Evolutionary conservation across 129 eudicot species (phyloP).

Genomic region (Tagetes patula): DNA sequence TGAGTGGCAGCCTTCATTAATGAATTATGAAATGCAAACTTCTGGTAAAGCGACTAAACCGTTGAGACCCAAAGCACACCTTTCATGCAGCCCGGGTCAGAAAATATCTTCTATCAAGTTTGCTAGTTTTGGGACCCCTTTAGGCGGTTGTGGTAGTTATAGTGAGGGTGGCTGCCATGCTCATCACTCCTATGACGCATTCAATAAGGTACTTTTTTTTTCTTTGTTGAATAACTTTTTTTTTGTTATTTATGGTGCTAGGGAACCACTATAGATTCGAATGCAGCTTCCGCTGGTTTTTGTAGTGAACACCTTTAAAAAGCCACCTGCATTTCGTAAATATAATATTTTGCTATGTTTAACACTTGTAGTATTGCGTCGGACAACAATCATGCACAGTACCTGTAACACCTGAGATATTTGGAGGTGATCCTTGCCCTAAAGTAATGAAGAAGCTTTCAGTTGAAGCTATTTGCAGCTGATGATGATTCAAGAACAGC

Average conservation of each 20-base stretch:
- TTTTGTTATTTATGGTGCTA: too few species aligned
- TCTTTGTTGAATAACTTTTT: neutral
- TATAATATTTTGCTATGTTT: neutral
- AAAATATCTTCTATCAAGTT: slow-evolving; percentile 88
- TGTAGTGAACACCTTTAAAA: too few species aligned
- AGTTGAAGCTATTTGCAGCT: slow-evolving; percentile 94
- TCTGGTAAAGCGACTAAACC: slow-evolving; percentile 78
- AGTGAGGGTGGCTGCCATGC: slow-evolving; percentile 92
- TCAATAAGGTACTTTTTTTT: slow-evolving; percentile 59
- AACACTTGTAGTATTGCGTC: slow-evolving; percentile 64
- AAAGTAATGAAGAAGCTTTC: slow-evolving; percentile 90
- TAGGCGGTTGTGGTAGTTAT: slow-evolving; percentile 84
- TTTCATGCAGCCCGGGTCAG: slow-evolving; percentile 83
- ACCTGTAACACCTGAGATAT: slow-evolving; percentile 73
- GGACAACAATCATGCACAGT: slow-evolving; percentile 84
- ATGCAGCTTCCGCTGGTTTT: too few species aligned
- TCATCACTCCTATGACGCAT: slow-evolving; percentile 77
- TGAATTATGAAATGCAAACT: slow-evolving; percentile 73
- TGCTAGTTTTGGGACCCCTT: slow-evolving; percentile 98
- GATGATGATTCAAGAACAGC: slow-evolving; percentile 30
- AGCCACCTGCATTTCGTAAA: neutral
- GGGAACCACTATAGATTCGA: too few species aligned
- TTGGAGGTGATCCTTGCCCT: slow-evolving; percentile 98
- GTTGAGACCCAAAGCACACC: slow-evolving; percentile 92
- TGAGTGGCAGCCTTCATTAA: slow-evolving; percentile 90